Conservation (phyloP, 2,329 filamentous ascomycete species). For the Exophiala dermatitidis region DNA sequence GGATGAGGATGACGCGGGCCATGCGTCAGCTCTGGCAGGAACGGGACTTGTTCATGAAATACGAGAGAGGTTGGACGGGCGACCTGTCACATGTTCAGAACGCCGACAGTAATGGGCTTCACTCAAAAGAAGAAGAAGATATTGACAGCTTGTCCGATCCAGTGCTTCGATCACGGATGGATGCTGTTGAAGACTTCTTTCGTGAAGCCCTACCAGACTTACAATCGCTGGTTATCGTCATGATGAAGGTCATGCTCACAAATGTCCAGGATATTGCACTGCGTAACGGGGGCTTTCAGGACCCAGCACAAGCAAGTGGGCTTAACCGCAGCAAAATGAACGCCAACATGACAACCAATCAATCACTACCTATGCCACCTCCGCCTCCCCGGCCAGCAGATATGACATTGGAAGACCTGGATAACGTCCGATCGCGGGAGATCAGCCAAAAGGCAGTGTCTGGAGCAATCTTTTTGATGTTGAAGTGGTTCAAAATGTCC, state of each 20-base stretch:
- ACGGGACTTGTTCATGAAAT: constrained; percentile 82
- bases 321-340: constrained; percentile 27
- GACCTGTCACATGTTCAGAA: constrained; percentile 34
- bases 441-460: constrained; percentile 87
- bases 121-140: constrained; percentile 36
- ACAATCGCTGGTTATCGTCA: constrained; percentile 86
- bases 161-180: constrained; percentile 57
- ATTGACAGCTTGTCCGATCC: constrained; percentile 41
- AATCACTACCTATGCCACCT: constrained; percentile 24
- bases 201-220: constrained; percentile 71
- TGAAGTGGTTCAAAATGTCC: constrained; percentile 95
- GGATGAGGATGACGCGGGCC: constrained; percentile 84
- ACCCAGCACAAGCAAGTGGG: constrained; percentile 45
- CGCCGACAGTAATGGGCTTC: constrained; percentile 3
- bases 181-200: constrained; percentile 76
- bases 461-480: constrained; percentile 73
- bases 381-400: constrained; percentile 28
- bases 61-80: constrained; percentile 79
- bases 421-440: constrained; percentile 73
- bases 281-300: constrained; percentile 34
- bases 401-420: constrained; percentile 62
- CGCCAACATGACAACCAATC: constrained; percentile 22
- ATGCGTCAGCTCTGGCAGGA: constrained; percentile 94
- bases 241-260: constrained; percentile 78
- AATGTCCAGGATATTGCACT: constrained; percentile 81